These are phyloP conservation scores for Syzygium oleosum DNA, from an alignment of 345 rosid genomes.

Conservation along the genomic window DNA sequence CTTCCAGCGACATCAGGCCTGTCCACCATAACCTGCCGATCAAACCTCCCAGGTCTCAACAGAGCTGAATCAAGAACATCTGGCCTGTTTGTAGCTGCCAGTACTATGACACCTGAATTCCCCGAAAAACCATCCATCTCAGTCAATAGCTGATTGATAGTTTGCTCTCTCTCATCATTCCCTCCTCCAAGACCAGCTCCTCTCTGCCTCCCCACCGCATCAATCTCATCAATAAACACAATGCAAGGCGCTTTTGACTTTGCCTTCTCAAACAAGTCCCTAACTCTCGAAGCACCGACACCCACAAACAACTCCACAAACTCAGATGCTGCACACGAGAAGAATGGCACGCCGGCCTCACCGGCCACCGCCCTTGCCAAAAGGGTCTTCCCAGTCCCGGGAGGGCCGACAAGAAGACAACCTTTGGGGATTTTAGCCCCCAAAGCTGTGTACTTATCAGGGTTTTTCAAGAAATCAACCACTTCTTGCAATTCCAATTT, in stretches of 20 bases:
- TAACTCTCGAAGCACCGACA: slow-evolving; percentile 34
- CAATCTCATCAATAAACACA: slow-evolving; percentile 33
- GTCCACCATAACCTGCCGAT: slow-evolving; percentile 21
- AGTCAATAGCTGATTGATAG: slow-evolving; percentile 26
- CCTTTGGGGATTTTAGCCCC: slow-evolving; percentile 43
- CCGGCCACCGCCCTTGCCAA: slow-evolving; percentile 38
- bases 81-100: slow-evolving; percentile 13
- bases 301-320: slow-evolving; percentile 43
- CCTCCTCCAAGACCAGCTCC: slow-evolving; percentile 19
- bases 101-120: slow-evolving; percentile 22
- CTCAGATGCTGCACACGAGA: slow-evolving; percentile 25
- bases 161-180: slow-evolving; percentile 29
- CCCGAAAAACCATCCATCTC: slow-evolving; percentile 38
- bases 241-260: slow-evolving; percentile 35
- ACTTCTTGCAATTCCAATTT: slow-evolving; percentile 25
- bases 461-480: slow-evolving; percentile 32
- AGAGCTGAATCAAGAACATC: slow-evolving; percentile 26
- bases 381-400: slow-evolving; percentile 40
- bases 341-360: slow-evolving; percentile 32
- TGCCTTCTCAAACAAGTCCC: slow-evolving; percentile 31
- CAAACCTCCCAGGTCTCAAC: slow-evolving; percentile 34
- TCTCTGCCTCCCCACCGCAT: slow-evolving; percentile 20
- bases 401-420: slow-evolving; percentile 33
- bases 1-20: slow-evolving; percentile 23
- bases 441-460: slow-evolving; percentile 25